Evolutionary conservation across 2,329 filamentous ascomycete species (phyloP), one percentile per base, ranked within the genome.

Genomic region (Pseudogymnoascus destructans): DNA sequence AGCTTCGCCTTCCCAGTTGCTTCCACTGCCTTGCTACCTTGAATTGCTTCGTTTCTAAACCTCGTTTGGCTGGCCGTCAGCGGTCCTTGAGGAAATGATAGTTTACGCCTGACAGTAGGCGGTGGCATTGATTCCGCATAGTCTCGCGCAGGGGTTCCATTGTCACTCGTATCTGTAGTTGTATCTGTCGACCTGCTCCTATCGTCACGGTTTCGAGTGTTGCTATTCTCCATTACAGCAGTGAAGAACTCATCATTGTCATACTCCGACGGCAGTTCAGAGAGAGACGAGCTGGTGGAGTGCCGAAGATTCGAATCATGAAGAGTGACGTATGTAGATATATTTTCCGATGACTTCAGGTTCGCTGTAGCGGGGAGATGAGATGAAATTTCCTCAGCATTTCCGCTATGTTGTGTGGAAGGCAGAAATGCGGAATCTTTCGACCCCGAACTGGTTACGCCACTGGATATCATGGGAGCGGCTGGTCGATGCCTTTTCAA

Each of bases 321-420:
- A 23, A 6, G 38, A 19, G 46, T 32, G 6, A 13, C 5, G 3
- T 17, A 4, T 13, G 25, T 11, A 30, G 46, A 13, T 32, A 32
- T 19, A 52, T 19, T 32, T 5, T 52, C 46, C 15, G 46, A 13
- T 4, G 46, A 13, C 46, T 32, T 52, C 25, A 13, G 7, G 5
- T 52, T 30, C 5, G 10, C 3, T 19, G n/a, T 1, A 17, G 46
- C 7, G 19, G 25, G 25, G n/a, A 4, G 46, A 11, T 30, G n/a
- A 9, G 25, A 11, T 5, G 15, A 8, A 1, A 8, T 32, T 30
- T 52, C 46, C 5, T 32, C 25, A 19, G 25, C 46, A 25, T 32
- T 32, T 5, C 46, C 46, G 13, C 46, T 52, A 52, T 52, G 46
- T 32, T 52, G 46, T n/a, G 46, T 52, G n/a, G 46, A 52, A 17